Evolutionary conservation across 768 basidiomycete species (phyloP).

Genomic region (Naganishia onofrii): DNA sequence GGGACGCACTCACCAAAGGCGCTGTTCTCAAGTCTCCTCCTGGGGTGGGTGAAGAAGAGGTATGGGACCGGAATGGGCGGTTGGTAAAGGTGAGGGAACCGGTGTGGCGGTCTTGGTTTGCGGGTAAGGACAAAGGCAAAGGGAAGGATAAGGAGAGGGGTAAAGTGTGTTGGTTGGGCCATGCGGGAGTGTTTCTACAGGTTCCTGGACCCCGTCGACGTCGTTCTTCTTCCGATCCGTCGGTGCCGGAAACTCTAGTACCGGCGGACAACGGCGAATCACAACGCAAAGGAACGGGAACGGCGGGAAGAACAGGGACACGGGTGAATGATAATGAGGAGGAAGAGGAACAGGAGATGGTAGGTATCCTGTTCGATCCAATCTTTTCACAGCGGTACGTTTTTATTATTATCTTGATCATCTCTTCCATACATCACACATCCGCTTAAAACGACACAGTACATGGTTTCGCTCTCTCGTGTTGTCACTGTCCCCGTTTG

Average conservation of each 20-base stretch:
- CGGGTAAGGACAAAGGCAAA: constrained; percentile 3
- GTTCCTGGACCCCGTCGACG: too few species aligned
- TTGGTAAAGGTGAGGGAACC: constrained; percentile 28
- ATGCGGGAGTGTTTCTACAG: constrained; percentile 46
- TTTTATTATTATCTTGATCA: too few species aligned
- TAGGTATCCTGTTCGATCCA: constrained; percentile 48
- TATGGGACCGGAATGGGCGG: constrained; percentile 26
- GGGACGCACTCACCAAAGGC: constrained; percentile 43
- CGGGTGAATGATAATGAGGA: too few species aligned
- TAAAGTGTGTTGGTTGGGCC: constrained; percentile 49
- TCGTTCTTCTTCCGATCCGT: constrained; percentile 20
- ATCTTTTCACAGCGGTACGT: constrained; percentile 50
- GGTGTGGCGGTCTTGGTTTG: neutral
- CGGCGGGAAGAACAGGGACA: neutral
- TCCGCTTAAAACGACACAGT: too few species aligned
- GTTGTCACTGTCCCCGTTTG: neutral
- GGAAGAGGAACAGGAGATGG: constrained; percentile 33
- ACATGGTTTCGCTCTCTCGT: too few species aligned
- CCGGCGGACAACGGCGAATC: neutral
- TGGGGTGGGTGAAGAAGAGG: constrained; percentile 27
- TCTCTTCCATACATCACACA: neutral
- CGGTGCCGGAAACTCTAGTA: too few species aligned
- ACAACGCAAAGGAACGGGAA: neutral
- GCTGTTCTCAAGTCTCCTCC: constrained; percentile 42
- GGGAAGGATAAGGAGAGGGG: constrained; percentile 29